Evolutionary conservation across 2,329 filamentous ascomycete species (phyloP), one percentile per base, ranked within the genome.

Genomic region (Mariannaea sp.): DNA sequence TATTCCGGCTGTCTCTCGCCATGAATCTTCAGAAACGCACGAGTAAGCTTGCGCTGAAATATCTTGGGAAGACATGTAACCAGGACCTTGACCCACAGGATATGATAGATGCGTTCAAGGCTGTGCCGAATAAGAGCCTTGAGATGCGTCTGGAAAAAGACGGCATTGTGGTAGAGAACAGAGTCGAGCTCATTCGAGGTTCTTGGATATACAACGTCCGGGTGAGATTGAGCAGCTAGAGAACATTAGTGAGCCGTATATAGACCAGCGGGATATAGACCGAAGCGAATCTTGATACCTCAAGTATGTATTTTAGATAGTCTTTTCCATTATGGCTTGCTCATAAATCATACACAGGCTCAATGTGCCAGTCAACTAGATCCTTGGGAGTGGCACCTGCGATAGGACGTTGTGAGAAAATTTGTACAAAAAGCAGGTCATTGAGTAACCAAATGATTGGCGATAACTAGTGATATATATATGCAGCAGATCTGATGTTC

Each of bases 171-270:
- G 49, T 33, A 9, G 24, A 48, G 16, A 40, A 26, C 14, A 29
- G 6, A 1, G 27, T 38, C 1, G 38, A 53, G n/a, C 20, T 56
- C 17, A 27, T 47, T 7, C 36, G 45, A 6, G 54, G 49, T 7
- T 41, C 40, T 10, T 53, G 45, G 41, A 53, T 53, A 42, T 53
- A 49, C 14, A 47, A 38, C 13, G 10, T 53, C 14, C 42, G 29
- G 13, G 36, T 39, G 3, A 22, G 36, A 3, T 24, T 39, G 7
- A 22, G 12, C 10, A n/a, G n/a, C 3, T 17, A 39, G 19, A 6
- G 33, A 8, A n/a, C 5, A 12, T 14, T 19, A 16, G 19, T 13
- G 16, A 9, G 16, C 7, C 12, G 35, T 38, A 16, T 6, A 32
- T 32, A 10, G 26, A 29, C 26, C 12, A 29, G 7, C 26, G 7